A percentile compares a stretch with the other conserved stretches of the same genome.
Evolutionary conservation across 768 basidiomycete species (phyloP).

Genomic region (Leccinum incarnatum): DNA sequence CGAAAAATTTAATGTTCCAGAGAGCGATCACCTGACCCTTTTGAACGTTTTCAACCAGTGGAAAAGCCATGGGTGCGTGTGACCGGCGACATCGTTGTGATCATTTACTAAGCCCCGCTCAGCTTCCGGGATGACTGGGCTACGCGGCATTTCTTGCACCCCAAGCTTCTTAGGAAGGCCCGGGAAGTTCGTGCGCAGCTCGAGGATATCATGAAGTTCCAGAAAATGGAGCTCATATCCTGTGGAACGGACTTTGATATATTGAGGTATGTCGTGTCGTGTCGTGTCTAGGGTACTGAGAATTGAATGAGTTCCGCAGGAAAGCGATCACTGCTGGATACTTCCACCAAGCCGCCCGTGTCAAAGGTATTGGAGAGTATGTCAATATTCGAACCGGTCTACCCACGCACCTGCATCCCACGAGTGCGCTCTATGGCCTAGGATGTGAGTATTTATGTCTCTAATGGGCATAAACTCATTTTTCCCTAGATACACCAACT

Average conservation of each 20-base stretch:
- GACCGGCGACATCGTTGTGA: background rate
- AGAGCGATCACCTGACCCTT: slow-evolving; percentile 94
- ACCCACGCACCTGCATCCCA: slow-evolving; percentile 95
- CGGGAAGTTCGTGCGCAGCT: slow-evolving; percentile 94
- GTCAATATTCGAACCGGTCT: slow-evolving; percentile 94
- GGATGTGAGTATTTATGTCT: slow-evolving; percentile 63
- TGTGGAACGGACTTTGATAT: slow-evolving; percentile 95
- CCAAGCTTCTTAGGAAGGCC: slow-evolving; percentile 91
- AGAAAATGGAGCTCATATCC: slow-evolving; percentile 92
- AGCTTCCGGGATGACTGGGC: slow-evolving; percentile 95
- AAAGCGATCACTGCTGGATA: slow-evolving; percentile 98
- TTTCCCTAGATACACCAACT: slow-evolving; percentile 76
- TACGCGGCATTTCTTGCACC: slow-evolving; percentile 93
- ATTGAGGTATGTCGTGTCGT: slow-evolving; percentile 51
- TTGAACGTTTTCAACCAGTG: slow-evolving; percentile 98
- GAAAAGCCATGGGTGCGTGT: slow-evolving; percentile 86
- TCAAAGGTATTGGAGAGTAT: slow-evolving; percentile 99
- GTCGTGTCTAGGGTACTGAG: background rate
- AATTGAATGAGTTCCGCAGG: slow-evolving; percentile 37
- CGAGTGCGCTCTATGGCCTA: slow-evolving; percentile 92
- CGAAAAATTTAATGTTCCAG: slow-evolving; percentile 98
- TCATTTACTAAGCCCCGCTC: slow-evolving; percentile 6
- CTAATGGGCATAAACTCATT: background rate
- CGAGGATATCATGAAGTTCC: slow-evolving; percentile 99
- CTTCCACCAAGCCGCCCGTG: slow-evolving; percentile 97